Evolutionary conservation across 106 monocot genomes (phyloP), one percentile per base, ranked within the genome.

Genomic region (Triglochin maritima): DNA sequence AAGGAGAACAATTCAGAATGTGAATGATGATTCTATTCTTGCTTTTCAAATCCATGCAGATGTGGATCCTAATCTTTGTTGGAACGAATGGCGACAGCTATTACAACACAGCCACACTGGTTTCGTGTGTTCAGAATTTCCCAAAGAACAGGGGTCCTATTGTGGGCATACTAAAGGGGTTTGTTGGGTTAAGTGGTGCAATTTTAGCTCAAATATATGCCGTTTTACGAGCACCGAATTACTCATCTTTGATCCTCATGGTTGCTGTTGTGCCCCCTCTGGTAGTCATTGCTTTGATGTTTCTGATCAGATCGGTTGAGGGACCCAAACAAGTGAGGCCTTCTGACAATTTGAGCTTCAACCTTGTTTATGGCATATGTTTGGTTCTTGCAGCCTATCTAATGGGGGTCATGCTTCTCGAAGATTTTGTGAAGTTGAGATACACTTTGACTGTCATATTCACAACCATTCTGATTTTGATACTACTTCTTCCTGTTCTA

Each of bases 61-160:
- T 93, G 86, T 93, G 93, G 69, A 68, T 82, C 17, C 83, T 93
- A 2, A 84, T 93, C 58, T 93, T 93, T 59, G 16, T 93, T 48
- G 93, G 88, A 5, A 93, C 73, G 59, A 93, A 93, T 64, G 88
- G 88, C 15, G 88, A 88, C 63, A 93, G 89, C 13, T 93, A 93
- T 70, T 86, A 29, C 69, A 69, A 76, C 56, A 76, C 76, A 10
- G 76, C 63, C 11, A 15, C 46, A 7, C 47, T 76, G 4, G 69
- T 76, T 41, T 69, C 76, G 17, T 62, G 69, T 63, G 69, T 76
- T 46, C 62, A 76, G 76, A 76, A 76, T 63, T 76, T 76, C 69
- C 76, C 76, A 2, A 69, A 64, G 56, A 69, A 56, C 63, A 17
- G 76, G n/a, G 76, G 76, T 6, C 44, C 48, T 45, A 56, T 69